Evolutionary conservation across 441 rosid genomes (phyloP).

Genomic region (Erysimum cheiri): DNA sequence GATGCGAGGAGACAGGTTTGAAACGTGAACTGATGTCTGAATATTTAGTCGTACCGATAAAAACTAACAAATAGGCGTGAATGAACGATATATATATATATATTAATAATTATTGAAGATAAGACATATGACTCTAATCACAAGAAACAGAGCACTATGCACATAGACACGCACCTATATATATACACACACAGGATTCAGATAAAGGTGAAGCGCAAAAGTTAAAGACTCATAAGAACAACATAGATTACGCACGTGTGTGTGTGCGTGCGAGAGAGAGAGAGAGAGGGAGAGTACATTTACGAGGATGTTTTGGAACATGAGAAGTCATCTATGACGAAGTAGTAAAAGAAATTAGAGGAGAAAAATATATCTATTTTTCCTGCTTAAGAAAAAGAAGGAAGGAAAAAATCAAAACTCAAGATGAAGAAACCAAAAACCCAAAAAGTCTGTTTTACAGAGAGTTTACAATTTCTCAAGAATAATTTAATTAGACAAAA

Average conservation of each 20-base stretch:
- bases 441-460: slow-evolving; percentile 1
- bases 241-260: slow-evolving; percentile 30
- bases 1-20: slow-evolving; percentile 30
- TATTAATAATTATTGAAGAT: slow-evolving; percentile 1
- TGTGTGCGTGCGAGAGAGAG: slow-evolving; percentile 14
- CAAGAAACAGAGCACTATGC: slow-evolving; percentile 32
- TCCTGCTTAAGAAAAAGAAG: slow-evolving; percentile 23
- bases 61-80: slow-evolving; percentile 36
- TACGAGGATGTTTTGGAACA: slow-evolving; percentile 36
- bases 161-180: neutral
- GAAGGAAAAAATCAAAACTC: slow-evolving; percentile 5
- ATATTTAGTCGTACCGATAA: slow-evolving; percentile 42
- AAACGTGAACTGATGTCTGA: slow-evolving; percentile 48
- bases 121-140: slow-evolving; percentile 32
- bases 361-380: slow-evolving; percentile 17
- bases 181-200: slow-evolving; percentile 11
- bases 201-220: slow-evolving; percentile 28
- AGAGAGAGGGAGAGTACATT: slow-evolving; percentile 35
- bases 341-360: slow-evolving; percentile 3
- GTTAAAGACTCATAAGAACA: slow-evolving; percentile 33
- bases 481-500: neutral
- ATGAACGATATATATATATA: neutral
- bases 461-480: neutral
- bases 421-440: neutral
- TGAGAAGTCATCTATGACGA: slow-evolving; percentile 39